phyloP scores from a whole-genome alignment of 495 filamentous ascomycete species.

The Hypoxylon trugodes region DNA sequence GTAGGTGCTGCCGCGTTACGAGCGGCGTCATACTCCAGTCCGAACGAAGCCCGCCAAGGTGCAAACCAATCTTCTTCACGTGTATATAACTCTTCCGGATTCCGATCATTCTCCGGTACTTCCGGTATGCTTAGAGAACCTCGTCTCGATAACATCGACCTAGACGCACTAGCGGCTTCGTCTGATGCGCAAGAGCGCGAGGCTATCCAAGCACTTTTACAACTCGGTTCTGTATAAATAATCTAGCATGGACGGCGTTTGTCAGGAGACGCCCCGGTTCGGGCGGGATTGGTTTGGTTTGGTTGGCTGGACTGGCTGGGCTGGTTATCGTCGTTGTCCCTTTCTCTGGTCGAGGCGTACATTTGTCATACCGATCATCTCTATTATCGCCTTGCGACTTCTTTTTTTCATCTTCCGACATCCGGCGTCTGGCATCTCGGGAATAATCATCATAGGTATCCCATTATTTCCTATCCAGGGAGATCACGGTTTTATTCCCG shows the following conservation, averaged over 20 bases:
- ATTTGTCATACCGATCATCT: slow-evolving; percentile 38
- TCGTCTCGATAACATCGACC: slow-evolving; percentile 57
- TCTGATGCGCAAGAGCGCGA: slow-evolving; percentile 78
- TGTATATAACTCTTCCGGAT: slow-evolving; percentile 58
- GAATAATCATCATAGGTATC: slow-evolving; percentile 12
- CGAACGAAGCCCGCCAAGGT: slow-evolving; percentile 45
- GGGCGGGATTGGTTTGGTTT: slow-evolving; percentile 30
- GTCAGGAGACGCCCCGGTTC: slow-evolving; percentile 34
- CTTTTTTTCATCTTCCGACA: slow-evolving; percentile 17
- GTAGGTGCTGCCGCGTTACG: slow-evolving; percentile 88
- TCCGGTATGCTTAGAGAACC: slow-evolving; percentile 59
- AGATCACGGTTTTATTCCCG: slow-evolving; percentile 20
- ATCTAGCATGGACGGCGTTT: slow-evolving; percentile 59
- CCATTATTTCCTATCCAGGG: slow-evolving; percentile 27
- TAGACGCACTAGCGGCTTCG: slow-evolving; percentile 59
- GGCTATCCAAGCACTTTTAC: slow-evolving; percentile 83
- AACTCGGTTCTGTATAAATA: slow-evolving; percentile 86
- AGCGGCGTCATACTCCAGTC: slow-evolving; percentile 67
- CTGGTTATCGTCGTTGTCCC: slow-evolving; percentile 39
- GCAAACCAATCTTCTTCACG: slow-evolving; percentile 50
- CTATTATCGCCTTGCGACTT: slow-evolving; percentile 36
- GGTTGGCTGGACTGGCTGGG: slow-evolving; percentile 34
- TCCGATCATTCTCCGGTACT: slow-evolving; percentile 57
- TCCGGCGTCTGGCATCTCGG: slow-evolving; percentile 35
- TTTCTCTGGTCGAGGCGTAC: slow-evolving; percentile 30